A percentile compares a stretch with the other conserved stretches of the same genome.
Conservation (phyloP, 2,329 filamentous ascomycete genomes). For the Epichloe coenophiala region DNA sequence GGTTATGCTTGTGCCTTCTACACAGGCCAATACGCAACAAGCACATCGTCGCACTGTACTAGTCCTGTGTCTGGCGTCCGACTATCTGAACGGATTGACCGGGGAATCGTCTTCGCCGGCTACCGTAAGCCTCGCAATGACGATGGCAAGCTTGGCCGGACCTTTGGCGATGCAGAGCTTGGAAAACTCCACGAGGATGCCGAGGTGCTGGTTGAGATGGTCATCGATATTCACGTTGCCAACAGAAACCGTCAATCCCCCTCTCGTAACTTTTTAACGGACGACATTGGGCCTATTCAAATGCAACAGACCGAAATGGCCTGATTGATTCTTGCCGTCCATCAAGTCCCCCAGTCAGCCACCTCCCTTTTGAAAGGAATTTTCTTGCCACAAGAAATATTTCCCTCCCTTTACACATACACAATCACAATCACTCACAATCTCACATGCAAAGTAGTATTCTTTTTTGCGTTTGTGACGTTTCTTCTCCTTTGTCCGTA, state of each 20-base stretch:
- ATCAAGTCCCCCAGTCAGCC: too few species aligned
- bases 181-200: slow-evolving; percentile 34
- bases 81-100: slow-evolving; percentile 22
- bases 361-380: too few species aligned
- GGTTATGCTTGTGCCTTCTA: slow-evolving; percentile 43
- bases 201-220: slow-evolving; percentile 37
- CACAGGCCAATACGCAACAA: slow-evolving; percentile 23
- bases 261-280: slow-evolving; percentile 12
- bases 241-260: slow-evolving; percentile 20
- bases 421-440: slow-evolving; percentile 4
- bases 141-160: slow-evolving; percentile 21
- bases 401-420: background rate
- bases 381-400: too few species aligned
- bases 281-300: slow-evolving; percentile 28
- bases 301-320: slow-evolving; percentile 9
- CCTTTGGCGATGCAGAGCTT: slow-evolving; percentile 27
- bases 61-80: slow-evolving; percentile 13
- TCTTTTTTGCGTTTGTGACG: background rate
- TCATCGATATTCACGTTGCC: slow-evolving; percentile 35
- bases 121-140: slow-evolving; percentile 34
- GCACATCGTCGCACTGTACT: slow-evolving; percentile 12
- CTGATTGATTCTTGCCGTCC: background rate
- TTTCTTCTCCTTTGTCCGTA: background rate
- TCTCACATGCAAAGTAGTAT: background rate
- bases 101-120: slow-evolving; percentile 43